Conservation (phyloP, 441 rosid species). For the Metrosideros polymorpha region DNA sequence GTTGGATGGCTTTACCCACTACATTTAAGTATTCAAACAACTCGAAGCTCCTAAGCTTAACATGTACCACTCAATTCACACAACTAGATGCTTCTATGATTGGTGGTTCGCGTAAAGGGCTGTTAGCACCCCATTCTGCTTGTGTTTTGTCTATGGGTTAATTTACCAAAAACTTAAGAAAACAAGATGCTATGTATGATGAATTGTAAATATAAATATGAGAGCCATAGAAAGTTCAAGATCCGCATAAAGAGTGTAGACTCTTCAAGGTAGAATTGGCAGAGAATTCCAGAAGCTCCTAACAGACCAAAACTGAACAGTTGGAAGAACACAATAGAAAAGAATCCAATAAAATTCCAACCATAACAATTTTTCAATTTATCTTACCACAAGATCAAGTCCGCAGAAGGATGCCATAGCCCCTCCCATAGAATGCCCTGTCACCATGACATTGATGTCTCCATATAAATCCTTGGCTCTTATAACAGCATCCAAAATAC, state of each 20-base stretch:
- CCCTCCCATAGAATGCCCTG: slow-evolving; percentile 99
- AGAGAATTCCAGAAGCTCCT: background rate
- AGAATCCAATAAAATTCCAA: background rate
- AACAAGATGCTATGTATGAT: background rate
- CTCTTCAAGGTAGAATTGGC: background rate
- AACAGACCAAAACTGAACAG: background rate
- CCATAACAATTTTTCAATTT: background rate
- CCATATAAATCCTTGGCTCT: slow-evolving; percentile 53
- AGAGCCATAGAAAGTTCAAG: background rate
- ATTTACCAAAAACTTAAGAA: background rate
- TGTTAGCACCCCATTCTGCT: background rate
- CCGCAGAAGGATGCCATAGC: slow-evolving; percentile 94
- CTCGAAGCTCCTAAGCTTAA: background rate
- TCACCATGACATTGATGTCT: slow-evolving; percentile 55
- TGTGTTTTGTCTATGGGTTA: background rate
- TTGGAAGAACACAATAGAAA: background rate
- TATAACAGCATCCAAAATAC: slow-evolving; percentile 48
- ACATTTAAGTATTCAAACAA: background rate
- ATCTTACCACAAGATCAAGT: slow-evolving; percentile 65
- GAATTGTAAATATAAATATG: background rate
- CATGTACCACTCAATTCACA: background rate
- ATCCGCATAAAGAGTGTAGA: background rate
- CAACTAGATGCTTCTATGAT: background rate
- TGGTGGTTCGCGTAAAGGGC: background rate
- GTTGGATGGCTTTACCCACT: background rate